Conservation (phyloP, 345 rosid species). For the Corymbia maculata region DNA sequence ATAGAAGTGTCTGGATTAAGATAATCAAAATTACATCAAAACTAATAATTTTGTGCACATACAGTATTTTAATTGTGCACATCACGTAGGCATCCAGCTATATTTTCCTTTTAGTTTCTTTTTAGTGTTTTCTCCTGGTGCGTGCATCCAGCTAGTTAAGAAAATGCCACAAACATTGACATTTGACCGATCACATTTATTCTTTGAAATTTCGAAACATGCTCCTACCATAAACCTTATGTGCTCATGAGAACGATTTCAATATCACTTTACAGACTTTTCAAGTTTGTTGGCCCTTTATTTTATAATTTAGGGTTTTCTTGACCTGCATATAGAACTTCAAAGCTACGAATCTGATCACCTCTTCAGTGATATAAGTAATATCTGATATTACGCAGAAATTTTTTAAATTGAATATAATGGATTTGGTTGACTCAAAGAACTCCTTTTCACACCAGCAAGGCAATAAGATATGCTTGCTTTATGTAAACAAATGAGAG, state of each 20-base stretch:
- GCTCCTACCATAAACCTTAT: background rate
- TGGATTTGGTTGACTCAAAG: background rate
- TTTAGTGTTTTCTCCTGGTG: background rate
- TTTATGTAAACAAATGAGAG: background rate
- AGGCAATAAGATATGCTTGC: background rate
- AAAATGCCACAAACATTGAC: background rate
- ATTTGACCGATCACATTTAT: background rate
- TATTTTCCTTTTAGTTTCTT: background rate
- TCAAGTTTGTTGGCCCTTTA: background rate
- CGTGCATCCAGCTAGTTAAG: background rate
- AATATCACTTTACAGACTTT: background rate
- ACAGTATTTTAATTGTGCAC: background rate
- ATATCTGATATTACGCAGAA: background rate
- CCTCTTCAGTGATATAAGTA: background rate
- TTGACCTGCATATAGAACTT: background rate
- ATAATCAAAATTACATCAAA: background rate
- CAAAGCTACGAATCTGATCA: background rate
- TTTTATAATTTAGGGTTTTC: background rate
- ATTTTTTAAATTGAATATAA: background rate
- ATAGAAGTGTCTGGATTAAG: background rate
- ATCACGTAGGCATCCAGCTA: background rate
- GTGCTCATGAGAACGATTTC: background rate
- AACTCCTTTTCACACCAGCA: background rate
- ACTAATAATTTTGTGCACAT: background rate
- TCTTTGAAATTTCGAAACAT: background rate